Evolutionary conservation across 2,329 filamentous ascomycete genomes (phyloP).

Genomic region (Podosphaera xanthii): DNA sequence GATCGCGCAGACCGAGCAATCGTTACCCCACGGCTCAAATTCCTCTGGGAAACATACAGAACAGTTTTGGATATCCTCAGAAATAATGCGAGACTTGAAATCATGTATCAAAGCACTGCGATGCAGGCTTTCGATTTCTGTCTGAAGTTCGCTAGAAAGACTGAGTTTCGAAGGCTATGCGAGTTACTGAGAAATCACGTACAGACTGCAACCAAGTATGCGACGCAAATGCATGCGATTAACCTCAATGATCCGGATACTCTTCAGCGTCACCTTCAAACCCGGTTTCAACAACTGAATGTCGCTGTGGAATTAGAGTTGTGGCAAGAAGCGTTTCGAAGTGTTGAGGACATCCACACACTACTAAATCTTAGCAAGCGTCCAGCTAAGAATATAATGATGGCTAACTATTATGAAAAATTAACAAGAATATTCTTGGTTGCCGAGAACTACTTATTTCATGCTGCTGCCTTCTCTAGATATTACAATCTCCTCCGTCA

Average conservation of each 20-base stretch:
- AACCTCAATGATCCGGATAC: conserved; percentile 96
- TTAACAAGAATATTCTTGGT: conserved; percentile 95
- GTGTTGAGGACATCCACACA: conserved; percentile 96
- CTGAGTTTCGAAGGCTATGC: conserved; percentile 94
- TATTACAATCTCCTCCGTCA: conserved; percentile 94
- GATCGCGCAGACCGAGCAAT: conserved; percentile 96
- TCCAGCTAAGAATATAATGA: conserved; percentile 96
- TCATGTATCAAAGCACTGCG: conserved; percentile 95
- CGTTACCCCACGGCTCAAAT: conserved; percentile 97
- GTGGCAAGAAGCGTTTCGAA: conserved; percentile 99
- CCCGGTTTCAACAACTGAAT: conserved; percentile 93
- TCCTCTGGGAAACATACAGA: conserved; percentile 97
- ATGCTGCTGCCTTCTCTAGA: conserved; percentile 88
- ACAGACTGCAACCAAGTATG: conserved; percentile 97
- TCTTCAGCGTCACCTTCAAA: conserved; percentile 89
- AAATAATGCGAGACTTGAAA: conserved; percentile 93
- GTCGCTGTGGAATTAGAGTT: conserved; percentile 93
- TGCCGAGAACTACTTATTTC: conserved; percentile 98
- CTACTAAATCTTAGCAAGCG: conserved; percentile 94
- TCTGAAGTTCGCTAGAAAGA: conserved; percentile 94
- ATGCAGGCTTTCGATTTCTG: conserved; percentile 98
- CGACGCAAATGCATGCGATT: conserved; percentile 96
- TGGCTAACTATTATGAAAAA: conserved; percentile 99
- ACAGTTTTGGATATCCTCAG: conserved; percentile 96
- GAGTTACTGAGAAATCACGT: conserved; percentile 96